Conservation (phyloP, 495 filamentous ascomycete species). For the Xylaria acuta region DNA sequence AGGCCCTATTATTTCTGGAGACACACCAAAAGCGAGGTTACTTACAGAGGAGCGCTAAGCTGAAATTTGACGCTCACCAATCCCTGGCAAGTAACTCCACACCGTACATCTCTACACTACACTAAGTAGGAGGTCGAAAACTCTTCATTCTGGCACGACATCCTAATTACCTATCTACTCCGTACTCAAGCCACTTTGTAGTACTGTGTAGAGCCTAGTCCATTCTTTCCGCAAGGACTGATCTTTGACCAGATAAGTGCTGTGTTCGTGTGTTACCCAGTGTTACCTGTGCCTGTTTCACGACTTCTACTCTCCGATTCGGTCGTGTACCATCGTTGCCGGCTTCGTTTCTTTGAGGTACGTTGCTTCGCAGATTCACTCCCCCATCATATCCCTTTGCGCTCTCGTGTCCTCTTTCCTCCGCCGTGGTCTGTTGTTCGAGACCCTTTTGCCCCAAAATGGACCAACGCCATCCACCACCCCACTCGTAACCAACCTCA, state of each 20-base stretch:
- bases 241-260: background rate
- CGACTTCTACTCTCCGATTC: background rate
- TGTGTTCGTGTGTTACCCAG: conserved; percentile 1
- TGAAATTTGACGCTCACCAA: background rate
- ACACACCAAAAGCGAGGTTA: background rate
- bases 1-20: background rate
- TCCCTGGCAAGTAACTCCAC: background rate
- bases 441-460: conserved; percentile 7
- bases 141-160: background rate
- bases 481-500: background rate
- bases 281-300: conserved; percentile 6
- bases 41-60: conserved; percentile 10
- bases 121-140: background rate
- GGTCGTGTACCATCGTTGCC: background rate
- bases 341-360: background rate
- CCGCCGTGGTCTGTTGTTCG: background rate
- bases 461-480: conserved; percentile 11
- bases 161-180: background rate
- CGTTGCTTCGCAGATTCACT: conserved; percentile 13
- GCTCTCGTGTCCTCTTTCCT: background rate
- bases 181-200: background rate
- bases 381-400: background rate
- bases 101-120: background rate
- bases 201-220: background rate
- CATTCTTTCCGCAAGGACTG: background rate